Evolutionary conservation across 768 basidiomycete genomes (phyloP), one percentile per base, ranked within the genome.

Genomic region (Tulasnella sp.): DNA sequence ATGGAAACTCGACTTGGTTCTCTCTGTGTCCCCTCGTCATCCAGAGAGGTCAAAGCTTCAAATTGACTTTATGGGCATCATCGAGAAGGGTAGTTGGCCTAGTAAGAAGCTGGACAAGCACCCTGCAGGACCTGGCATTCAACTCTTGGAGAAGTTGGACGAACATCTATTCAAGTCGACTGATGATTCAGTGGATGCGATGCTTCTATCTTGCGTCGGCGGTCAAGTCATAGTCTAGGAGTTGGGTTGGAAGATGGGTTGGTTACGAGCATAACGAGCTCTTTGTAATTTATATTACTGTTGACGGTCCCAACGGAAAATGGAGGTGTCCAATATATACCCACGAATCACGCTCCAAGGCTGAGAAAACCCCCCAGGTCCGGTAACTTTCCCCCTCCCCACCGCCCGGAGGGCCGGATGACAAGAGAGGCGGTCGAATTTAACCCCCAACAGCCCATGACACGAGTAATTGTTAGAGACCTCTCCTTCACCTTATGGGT

Each of bases 61-160:
- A 70, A 85, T 98, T 51, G 90, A 95, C 83, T 98, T 91, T 82
- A 87, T 93, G 15, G 94, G 94, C 0, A 87, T 98, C 48, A 91
- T 93, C 84, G 91, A 94, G 86, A 90, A 88, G 79, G 91, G 89
- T 57, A 92, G 95, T 88, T 96, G 92, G 92, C 93, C 94, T 0
- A 94, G 86, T 2, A 93, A 91, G 83, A 86, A 86, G 82, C 82
- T 84, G 9, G 83, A 79, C 76, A 26, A 80, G 83, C 83, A 86
- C 84, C 61, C 61, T 26, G 85, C 88, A 85, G 83, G 86, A 83
- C 82, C 89, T 2, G 88, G 92, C 39, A 93, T 96, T 90, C 83
- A 83, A 79, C 82, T 97, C 76, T 94, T 99, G 81, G 88, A 91
- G 80, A 84, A 87, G 73, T 85, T 98, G 44, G 94, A 97, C 83